Evolutionary conservation across 441 rosid species (phyloP).

Genomic region (Erodium trifolium): DNA sequence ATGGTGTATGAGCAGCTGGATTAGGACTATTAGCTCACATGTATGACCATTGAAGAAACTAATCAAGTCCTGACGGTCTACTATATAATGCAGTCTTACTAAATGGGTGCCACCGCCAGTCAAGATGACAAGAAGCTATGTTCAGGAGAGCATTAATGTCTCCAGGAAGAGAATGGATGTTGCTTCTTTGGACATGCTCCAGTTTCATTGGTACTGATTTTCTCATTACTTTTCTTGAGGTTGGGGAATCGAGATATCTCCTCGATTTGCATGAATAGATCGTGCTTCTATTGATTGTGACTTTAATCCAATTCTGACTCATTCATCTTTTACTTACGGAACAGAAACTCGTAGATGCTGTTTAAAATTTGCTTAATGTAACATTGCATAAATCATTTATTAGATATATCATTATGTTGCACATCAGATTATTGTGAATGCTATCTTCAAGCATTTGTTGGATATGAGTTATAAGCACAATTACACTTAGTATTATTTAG

Average conservation of each 20-base stretch:
- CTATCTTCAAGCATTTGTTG: background rate
- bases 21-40: background rate
- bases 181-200: constrained; percentile 87
- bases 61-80: background rate
- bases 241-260: background rate
- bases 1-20: constrained; percentile 2
- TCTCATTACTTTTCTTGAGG: background rate
- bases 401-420: constrained; percentile 2
- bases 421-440: background rate
- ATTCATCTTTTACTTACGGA: background rate
- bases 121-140: constrained; percentile 75
- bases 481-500: background rate
- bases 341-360: background rate
- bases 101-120: constrained; percentile 98
- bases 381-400: background rate
- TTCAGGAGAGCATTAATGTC: constrained; percentile 54
- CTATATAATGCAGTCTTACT: constrained; percentile 55
- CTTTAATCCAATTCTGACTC: background rate
- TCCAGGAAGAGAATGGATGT: constrained; percentile 95
- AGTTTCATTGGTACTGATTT: constrained; percentile 73
- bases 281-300: background rate
- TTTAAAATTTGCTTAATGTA: background rate
- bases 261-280: background rate
- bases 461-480: background rate
- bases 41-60: background rate